Evolutionary conservation across 352 stramenopile species (phyloP), one percentile per base, ranked within the genome.

Genomic region (Blastocystis sp.): DNA sequence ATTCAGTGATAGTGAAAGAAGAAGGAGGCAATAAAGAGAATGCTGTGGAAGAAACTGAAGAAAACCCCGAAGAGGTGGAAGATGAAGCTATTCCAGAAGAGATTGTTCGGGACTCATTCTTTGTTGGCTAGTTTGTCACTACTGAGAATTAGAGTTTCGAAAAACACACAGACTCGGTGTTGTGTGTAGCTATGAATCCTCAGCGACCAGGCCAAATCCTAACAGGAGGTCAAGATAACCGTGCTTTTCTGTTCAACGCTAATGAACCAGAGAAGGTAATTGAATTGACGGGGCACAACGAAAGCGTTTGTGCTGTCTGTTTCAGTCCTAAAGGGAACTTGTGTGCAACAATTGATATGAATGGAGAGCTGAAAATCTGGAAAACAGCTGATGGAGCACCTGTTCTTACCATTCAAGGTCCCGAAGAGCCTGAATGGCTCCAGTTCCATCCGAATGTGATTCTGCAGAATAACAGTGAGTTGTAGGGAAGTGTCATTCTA

Each of bases 271-370:
- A 83, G 24, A 35, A 83, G 43, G 32, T 66, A 12, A 35, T 42
- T 32, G 54, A 83, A 56, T 56, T 83, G 0, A 29, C 16, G 6
- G 71, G 71, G 27, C 71, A 83, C 54, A 42, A 42, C 1, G 71
- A 83, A 9, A 83, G 71, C n/a, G 71, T 83, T 61, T 83, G 71
- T 32, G 32, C 24, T 35, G 49, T 83, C 21, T n/a, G 46, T 12
- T 83, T 67, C 71, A 83, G 24, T n/a, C 5, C 49, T 1, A 66
- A 49, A 11, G 71, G 71, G 19, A 56, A 66, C 3, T 66, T 51
- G 14, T 83, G 71, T n/a, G 71, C 71, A 21, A 83, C 71, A 2
- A 63, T 61, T 12, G 71, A 83, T 32, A 83, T 83, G 71, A 83
- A 83, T 24, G 71, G 71, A 0, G 6, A 54, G 42, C 49, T 83